phyloP scores from a whole-genome alignment of 2,329 filamentous ascomycete genomes.

The Pseudogymnoascus sp. region DNA sequence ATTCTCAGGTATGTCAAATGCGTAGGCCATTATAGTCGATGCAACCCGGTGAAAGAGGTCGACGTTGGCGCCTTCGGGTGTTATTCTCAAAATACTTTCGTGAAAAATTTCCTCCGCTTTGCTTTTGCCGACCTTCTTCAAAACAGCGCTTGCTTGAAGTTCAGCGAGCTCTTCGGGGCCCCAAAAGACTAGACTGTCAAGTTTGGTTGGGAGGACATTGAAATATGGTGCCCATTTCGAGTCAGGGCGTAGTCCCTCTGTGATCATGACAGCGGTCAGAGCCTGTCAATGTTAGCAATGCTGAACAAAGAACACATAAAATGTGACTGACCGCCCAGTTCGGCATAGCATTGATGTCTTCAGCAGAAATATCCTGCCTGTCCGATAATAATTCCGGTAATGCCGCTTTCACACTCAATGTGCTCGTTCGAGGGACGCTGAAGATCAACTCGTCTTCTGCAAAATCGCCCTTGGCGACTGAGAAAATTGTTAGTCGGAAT shows the following conservation, averaged over 20 bases:
- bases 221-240: conserved; percentile 46
- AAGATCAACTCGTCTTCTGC: conserved; percentile 56
- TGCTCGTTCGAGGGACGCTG: conserved; percentile 49
- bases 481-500: conserved; percentile 11
- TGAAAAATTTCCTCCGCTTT: conserved; percentile 49
- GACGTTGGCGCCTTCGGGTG: conserved; percentile 35
- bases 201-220: conserved; percentile 47
- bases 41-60: conserved; percentile 53
- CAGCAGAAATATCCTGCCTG: conserved; percentile 22
- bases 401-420: conserved; percentile 53
- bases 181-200: conserved; percentile 67
- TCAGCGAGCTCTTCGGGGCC: conserved; percentile 47
- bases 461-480: conserved; percentile 51
- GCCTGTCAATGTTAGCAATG: conserved; percentile 20
- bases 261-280: conserved; percentile 22
- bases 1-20: conserved; percentile 49
- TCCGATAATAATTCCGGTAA: conserved; percentile 36
- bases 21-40: conserved; percentile 63
- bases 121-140: conserved; percentile 55
- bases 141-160: conserved; percentile 54
- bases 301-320: neutral
- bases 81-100: conserved; percentile 45
- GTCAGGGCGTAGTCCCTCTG: conserved; percentile 19
- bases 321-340: conserved; percentile 35
- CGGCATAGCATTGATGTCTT: conserved; percentile 35